Percentiles rank a stretch among this genome's conserved stretches.
These are phyloP conservation scores for Pouteria campechiana DNA, from an alignment of 179 eudicot species.

Conservation along the genomic window DNA sequence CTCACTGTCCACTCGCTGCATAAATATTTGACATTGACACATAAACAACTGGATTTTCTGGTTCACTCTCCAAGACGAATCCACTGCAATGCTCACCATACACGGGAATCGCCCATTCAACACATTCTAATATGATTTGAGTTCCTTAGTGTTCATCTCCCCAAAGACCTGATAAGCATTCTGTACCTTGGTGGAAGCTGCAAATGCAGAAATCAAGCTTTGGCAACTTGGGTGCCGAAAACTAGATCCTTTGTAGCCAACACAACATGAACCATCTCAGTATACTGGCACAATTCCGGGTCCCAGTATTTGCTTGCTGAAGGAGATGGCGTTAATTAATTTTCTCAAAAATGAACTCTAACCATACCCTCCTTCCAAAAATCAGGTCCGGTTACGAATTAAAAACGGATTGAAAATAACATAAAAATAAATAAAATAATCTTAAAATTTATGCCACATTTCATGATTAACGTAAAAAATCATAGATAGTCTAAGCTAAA, in stretches of 20 bases:
- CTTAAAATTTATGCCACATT: no score
- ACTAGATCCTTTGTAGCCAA: conserved; percentile 40
- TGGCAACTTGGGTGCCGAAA: conserved; percentile 38
- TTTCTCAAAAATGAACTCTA: no score
- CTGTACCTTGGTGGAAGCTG: conserved; percentile 29
- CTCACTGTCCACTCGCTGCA: conserved; percentile 70
- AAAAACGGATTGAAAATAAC: no score
- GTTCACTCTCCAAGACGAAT: conserved; percentile 33
- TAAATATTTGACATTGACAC: conserved; percentile 64
- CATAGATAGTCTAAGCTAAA: no score
- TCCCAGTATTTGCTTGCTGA: conserved; percentile 46
- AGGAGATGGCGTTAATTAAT: conserved; percentile 30
- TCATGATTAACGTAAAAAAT: no score
- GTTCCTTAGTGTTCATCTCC: conserved; percentile 23
- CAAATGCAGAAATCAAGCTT: conserved; percentile 63
- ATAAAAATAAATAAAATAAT: no score
- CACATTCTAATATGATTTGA: conserved; percentile 49
- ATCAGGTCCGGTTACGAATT: no score
- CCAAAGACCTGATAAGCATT: conserved; percentile 40
- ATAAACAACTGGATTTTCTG: conserved; percentile 43
- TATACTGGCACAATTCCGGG: conserved; percentile 29
- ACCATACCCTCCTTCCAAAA: no score
- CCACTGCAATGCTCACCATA: conserved; percentile 50
- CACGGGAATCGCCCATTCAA: conserved; percentile 33
- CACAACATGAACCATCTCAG: conserved; percentile 40